Percentiles rank a stretch among this genome's conserved stretches.
These are phyloP conservation scores for Ogataea glucozyma DNA, from an alignment of 805 yeast species.

Conservation along the genomic window DNA sequence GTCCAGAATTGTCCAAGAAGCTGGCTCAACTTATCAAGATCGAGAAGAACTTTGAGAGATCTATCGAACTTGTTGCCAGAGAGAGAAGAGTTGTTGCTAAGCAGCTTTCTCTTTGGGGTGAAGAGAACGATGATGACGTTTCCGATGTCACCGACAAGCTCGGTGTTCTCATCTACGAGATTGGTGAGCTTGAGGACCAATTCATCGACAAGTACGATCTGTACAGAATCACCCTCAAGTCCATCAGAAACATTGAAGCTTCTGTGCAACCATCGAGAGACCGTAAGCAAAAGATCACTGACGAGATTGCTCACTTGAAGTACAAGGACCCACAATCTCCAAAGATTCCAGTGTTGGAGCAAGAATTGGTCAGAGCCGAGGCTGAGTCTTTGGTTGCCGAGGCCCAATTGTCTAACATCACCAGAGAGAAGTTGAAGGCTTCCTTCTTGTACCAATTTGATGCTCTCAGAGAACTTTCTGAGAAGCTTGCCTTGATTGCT, in stretches of 20 bases:
- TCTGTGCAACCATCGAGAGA: constrained; percentile 95
- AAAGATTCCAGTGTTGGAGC: constrained; percentile 79
- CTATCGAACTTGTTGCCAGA: constrained; percentile 87
- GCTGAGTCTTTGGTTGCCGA: constrained; percentile 91
- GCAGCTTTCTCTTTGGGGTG: constrained; percentile 98
- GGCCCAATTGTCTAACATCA: constrained; percentile 85
- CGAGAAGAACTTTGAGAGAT: constrained; percentile 94
- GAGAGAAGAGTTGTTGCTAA: constrained; percentile 97
- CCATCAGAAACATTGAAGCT: constrained; percentile 94
- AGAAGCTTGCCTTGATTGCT: constrained; percentile 81
- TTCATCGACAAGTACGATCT: constrained; percentile 98
- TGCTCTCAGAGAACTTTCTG: constrained; percentile 81
- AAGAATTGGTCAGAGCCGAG: constrained; percentile 88
- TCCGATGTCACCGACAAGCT: constrained; percentile 96
- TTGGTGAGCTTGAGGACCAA: constrained; percentile 97
- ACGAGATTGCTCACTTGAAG: constrained; percentile 79
- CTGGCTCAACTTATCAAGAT: constrained; percentile 89
- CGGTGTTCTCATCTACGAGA: constrained; percentile 92
- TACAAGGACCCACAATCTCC: constrained; percentile 85
- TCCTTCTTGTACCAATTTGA: constrained; percentile 85
- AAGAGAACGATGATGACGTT: constrained; percentile 95
- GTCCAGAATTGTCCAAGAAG: constrained; percentile 93
- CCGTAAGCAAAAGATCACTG: constrained; percentile 81
- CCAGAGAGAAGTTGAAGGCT: constrained; percentile 83
- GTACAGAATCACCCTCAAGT: constrained; percentile 93